Base-by-base conservation (phyloP, 1,284 basidiomycete genomes). In the Cerrena zonata region DNA sequence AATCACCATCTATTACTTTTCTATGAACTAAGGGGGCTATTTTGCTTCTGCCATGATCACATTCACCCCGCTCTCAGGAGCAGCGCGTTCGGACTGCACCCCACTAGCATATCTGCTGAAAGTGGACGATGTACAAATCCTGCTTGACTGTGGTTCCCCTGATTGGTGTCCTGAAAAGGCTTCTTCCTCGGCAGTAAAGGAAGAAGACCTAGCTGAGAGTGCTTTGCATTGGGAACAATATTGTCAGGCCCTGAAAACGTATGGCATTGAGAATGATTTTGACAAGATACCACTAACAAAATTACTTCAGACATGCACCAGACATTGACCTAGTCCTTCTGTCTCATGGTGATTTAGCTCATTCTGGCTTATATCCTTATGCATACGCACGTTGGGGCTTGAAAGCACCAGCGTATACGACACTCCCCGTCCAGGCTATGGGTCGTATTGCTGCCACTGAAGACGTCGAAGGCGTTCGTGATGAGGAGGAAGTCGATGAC, bases 351-450 rank as follows among this genome's bases (percentile, higher is more conserved):
- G 91, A 95, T 56, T 77, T 96, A 7, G 75, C 81, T 2, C 93
- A 96, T 63, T 78, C 90, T 18, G 95, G 94, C 5, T 74, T 99
- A 18, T 96, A 92, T 65, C 83, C 94, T 4, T 97, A 92, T 66
- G 94, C 94, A 1, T 79, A 91, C 60, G 80, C 94, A 4, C 78
- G 83, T 61, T 94, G 93, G 83, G 89, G 87, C 18, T 77, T 99
- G 37, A 86, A 80, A 47, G 94, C 94, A 39, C 93, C 93, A 7
- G 85, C 93, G n/a, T 99, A 98, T 67, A 89, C 91, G 0, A 96
- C 95, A 0, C 80, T 99, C 44, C 95, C 96, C 21, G 93, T 96
- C 0, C 92, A 96, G 58, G 93, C 94, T 50, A 97, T 95, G 89
- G 95, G 91, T 2, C 80, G 92, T 27, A 89, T 97, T 44, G 91